Evolutionary conservation across 495 filamentous ascomycete species (phyloP), one percentile per base, ranked within the genome.

Genomic region (Xylaria flabelliformis): DNA sequence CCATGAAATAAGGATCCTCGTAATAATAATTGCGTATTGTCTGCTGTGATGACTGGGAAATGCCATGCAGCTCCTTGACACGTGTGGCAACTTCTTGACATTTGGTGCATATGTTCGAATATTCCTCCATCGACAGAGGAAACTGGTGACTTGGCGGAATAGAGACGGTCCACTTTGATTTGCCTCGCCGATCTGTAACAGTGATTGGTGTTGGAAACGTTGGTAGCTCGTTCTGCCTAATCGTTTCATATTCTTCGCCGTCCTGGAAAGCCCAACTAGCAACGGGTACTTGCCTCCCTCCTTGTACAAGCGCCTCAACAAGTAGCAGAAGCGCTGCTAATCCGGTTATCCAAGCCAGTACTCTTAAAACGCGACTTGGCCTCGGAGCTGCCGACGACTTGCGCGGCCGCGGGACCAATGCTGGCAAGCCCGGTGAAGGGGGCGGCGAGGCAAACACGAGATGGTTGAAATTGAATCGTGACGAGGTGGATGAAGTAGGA

Each of bases 161-260:
- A 1, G 85, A 88, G 0, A 93, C 85, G 0, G 92, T 93, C 92
- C 92, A 94, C 74, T 85, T 90, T 7, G 86, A 75, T 46, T 81
- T 83, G 17, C 88, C 89, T 51, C 81, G 81, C 41, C 83, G 80
- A 75, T 92, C 89, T 8, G 84, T 85, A 19, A 92, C 80, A 1
- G 89, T 78, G 39, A 92, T 84, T 0, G 90, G 87, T 4, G 86
- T 85, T n/a, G 90, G 88, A 26, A 87, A 84, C 6, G 85, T 81
- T 3, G 88, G 89, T 34, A 88, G 74, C 44, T 78, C 78, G 29
- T 83, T 81, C 65, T 84, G 86, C 24, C 82, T 85, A 29, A 87
- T 83, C 78, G 88, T 84, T 71, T 90, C 86, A 72, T 83, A 87
- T 41, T 79, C 74, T 46, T 82, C 80, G 9, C 67, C 79, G 5